These are phyloP conservation scores for Emmonsiellopsis sp. DNA, from an alignment of 2,329 filamentous ascomycete species.

Conservation along the genomic window DNA sequence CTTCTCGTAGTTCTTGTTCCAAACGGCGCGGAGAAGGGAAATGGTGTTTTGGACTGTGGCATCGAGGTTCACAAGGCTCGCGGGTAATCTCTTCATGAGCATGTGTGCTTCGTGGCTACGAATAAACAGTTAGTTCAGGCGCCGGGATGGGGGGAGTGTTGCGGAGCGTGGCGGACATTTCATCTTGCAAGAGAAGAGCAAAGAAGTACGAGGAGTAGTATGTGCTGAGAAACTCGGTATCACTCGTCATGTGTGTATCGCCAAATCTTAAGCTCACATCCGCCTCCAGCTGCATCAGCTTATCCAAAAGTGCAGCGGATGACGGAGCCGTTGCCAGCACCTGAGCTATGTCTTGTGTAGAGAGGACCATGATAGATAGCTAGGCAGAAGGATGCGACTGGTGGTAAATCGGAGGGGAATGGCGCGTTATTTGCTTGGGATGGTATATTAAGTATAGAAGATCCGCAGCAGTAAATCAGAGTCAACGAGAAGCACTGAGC, in stretches of 20 bases:
- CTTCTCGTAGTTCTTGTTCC: constrained; percentile 27
- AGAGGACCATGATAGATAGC: not conserved
- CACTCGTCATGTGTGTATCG: constrained; percentile 12
- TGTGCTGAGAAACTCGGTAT: constrained; percentile 23
- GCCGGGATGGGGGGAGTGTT: not conserved
- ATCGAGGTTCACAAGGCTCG: constrained; percentile 20
- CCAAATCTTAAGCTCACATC: constrained; percentile 24
- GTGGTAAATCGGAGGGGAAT: not conserved
- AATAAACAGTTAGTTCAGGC: not conserved
- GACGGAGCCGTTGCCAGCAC: constrained; percentile 21
- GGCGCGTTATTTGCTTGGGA: not conserved
- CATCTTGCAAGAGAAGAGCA: constrained; percentile 29
- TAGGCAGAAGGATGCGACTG: not conserved
- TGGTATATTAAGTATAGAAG: not conserved
- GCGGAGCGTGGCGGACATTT: constrained; percentile 23
- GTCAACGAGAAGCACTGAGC: not conserved
- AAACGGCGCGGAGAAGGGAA: constrained; percentile 28
- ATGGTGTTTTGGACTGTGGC: constrained; percentile 26
- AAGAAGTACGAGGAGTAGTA: constrained; percentile 34
- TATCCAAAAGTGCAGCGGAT: constrained; percentile 26
- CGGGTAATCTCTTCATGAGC: constrained; percentile 28
- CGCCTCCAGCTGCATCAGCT: constrained; percentile 27
- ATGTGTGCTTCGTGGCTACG: constrained; percentile 32
- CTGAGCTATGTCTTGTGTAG: constrained; percentile 18
- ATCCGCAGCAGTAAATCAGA: not conserved